phyloP scores from a whole-genome alignment of 306 rosid species.

The Pachyrhizus erosus region DNA sequence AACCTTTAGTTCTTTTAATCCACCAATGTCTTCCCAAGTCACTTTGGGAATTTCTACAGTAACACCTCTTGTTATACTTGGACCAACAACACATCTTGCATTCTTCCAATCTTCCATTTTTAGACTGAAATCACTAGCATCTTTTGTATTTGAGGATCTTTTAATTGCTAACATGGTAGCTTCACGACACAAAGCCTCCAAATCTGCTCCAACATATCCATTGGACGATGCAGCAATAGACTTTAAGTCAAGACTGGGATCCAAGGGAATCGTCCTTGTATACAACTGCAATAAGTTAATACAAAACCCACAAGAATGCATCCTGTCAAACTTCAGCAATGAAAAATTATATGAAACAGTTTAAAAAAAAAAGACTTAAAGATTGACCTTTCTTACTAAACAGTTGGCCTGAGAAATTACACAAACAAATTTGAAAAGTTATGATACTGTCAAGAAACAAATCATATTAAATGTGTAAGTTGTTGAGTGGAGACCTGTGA shows the following conservation, averaged over 20 bases:
- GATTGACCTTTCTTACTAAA: slow-evolving; percentile 29
- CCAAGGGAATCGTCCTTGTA: slow-evolving; percentile 74
- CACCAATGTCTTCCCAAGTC: slow-evolving; percentile 95
- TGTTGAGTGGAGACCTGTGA: slow-evolving; percentile 3
- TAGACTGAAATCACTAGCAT: slow-evolving; percentile 48
- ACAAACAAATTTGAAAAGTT: background rate
- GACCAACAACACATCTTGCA: slow-evolving; percentile 72
- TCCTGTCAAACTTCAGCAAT: slow-evolving; percentile 6
- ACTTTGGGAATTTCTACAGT: slow-evolving; percentile 88
- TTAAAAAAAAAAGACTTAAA: background rate
- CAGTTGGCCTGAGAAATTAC: background rate
- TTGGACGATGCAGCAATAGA: slow-evolving; percentile 84
- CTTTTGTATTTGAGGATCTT: slow-evolving; percentile 60
- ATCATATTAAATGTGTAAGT: slow-evolving; percentile 10
- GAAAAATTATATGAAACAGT: slow-evolving; percentile 27
- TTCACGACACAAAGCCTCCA: slow-evolving; percentile 85
- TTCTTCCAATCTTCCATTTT: slow-evolving; percentile 79
- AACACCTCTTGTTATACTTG: slow-evolving; percentile 93
- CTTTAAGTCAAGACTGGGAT: slow-evolving; percentile 61
- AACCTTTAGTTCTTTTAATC: slow-evolving; percentile 86
- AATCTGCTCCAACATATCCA: slow-evolving; percentile 95
- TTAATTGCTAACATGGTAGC: slow-evolving; percentile 63
- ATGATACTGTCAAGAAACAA: slow-evolving; percentile 5
- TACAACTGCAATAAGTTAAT: slow-evolving; percentile 66
- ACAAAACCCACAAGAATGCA: slow-evolving; percentile 27